Evolutionary conservation across 1,284 basidiomycete genomes (phyloP).

Genomic region (Kwoniella shivajii): DNA sequence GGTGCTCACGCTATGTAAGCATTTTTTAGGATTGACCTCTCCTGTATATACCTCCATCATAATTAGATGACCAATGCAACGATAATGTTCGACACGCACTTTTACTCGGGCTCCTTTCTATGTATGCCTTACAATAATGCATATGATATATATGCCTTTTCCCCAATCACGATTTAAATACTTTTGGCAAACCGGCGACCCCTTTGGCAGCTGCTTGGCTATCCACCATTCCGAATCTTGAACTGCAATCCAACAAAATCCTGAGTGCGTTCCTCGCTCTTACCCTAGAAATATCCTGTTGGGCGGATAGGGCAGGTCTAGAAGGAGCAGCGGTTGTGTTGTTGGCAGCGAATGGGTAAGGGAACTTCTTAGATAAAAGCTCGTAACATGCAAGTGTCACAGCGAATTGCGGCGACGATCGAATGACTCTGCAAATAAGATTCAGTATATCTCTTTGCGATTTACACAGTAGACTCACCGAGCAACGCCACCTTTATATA

Average conservation of each 20-base stretch:
- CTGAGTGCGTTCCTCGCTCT: conserved; percentile 90
- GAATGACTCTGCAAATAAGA: conserved; percentile 25
- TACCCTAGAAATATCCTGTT: conserved; percentile 81
- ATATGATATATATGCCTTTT: conserved; percentile 4
- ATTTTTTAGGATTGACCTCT: background rate
- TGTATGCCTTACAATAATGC: background rate
- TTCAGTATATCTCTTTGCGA: background rate
- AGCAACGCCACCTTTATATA: conserved; percentile 95
- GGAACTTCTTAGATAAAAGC: conserved; percentile 71
- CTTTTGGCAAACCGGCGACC: conserved; percentile 33
- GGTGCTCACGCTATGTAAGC: conserved; percentile 20
- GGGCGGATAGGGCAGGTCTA: conserved; percentile 63
- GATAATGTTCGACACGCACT: background rate
- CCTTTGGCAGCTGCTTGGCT: conserved; percentile 29
- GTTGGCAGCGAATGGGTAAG: conserved; percentile 70
- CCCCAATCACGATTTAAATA: conserved; percentile 14
- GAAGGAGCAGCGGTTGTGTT: conserved; percentile 55
- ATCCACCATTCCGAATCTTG: conserved; percentile 50
- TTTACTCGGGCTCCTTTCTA: background rate
- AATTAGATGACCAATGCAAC: no score
- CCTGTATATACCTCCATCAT: no score
- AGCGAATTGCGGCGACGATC: conserved; percentile 67
- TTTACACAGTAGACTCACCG: conserved; percentile 68
- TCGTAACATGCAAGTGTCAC: conserved; percentile 91
- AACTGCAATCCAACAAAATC: conserved; percentile 53